Evolutionary conservation across 495 filamentous ascomycete species (phyloP).

Genomic region (Aspergillus leporis): DNA sequence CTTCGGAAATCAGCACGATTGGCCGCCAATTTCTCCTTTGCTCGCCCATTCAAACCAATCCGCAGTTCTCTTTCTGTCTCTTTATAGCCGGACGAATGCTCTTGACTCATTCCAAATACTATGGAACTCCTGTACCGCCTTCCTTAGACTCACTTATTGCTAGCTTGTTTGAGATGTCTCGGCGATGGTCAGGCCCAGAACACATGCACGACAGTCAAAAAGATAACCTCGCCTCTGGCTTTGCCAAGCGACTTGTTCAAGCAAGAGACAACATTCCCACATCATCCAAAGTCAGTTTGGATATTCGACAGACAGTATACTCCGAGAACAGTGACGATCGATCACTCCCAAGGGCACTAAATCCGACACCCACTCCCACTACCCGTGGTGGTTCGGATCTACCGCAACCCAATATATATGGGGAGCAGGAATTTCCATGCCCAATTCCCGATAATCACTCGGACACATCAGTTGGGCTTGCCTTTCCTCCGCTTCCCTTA

Average conservation of each 20-base stretch:
- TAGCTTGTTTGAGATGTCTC: conserved; percentile 33
- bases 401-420: not conserved
- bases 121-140: conserved; percentile 19
- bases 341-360: not conserved
- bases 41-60: conserved; percentile 23
- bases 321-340: conserved; percentile 27
- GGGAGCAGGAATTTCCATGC: not conserved
- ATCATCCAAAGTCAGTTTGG: conserved; percentile 20
- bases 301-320: conserved; percentile 38
- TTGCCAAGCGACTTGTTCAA: conserved; percentile 31
- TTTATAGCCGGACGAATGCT: conserved; percentile 35
- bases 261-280: conserved; percentile 25
- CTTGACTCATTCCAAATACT: conserved; percentile 30
- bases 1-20: conserved; percentile 23
- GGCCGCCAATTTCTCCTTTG: conserved; percentile 22
- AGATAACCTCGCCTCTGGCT: conserved; percentile 35
- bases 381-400: not conserved
- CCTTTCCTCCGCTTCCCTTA: conserved; percentile 36
- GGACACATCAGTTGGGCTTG: conserved; percentile 25
- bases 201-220: conserved; percentile 6
- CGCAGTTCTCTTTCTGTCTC: conserved; percentile 29
- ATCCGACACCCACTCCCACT: not conserved
- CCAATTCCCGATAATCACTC: not conserved
- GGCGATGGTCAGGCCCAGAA: conserved; percentile 29
- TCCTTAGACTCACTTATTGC: conserved; percentile 28